Base-by-base conservation (phyloP, 495 filamentous ascomycete species). In the Aspergillus conjunctus region DNA sequence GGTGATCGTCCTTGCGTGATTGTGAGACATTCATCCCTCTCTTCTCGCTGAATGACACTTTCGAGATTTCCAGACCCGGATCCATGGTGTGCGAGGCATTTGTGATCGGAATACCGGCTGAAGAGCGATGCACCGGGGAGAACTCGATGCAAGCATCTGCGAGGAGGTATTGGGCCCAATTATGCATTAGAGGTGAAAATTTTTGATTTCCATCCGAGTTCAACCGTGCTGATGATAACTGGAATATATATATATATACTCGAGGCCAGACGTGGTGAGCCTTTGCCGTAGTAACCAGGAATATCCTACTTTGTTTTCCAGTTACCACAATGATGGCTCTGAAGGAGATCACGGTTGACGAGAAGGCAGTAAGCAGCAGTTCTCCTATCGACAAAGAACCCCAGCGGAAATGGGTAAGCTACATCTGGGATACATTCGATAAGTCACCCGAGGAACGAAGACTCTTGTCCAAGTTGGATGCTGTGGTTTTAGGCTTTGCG, bases 381-480 rank as follows among this genome's bases (percentile, higher is more conserved):
- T 44, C 50, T 2, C 37, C 68, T 9, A 56, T 71, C 39, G 65
- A 73, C 45, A 66, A 68, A 49, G 31, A 61, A 4, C 59, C 63
- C 0, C 75, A 75, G 59, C 60, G 64, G 10, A 74, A 57, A 68
- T 80, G 76, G 76, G 68, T 75, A 21, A 76, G 73, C 61, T 81
- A 76, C 52, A 60, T 87, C 50, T 87, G 85, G 85, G 83, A 87
- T 62, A 85, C 80, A 4, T 77, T 86, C 32, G 84, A 87, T 59
- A 86, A 86, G 63, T 79, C 83, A 1, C 80, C 82, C 0, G 80
- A 84, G 51, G 85, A 88, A 64, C 78, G 83, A 12, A 73, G 79
- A 15, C 79, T 88, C 56, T 61, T 88, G 11, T 82, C 84, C 60
- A 88, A 88, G 65, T 66, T 87, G 18, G 85, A 88, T 56, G 68